phyloP scores from a whole-genome alignment of 768 basidiomycete species.

The Mycena vulgaris region DNA sequence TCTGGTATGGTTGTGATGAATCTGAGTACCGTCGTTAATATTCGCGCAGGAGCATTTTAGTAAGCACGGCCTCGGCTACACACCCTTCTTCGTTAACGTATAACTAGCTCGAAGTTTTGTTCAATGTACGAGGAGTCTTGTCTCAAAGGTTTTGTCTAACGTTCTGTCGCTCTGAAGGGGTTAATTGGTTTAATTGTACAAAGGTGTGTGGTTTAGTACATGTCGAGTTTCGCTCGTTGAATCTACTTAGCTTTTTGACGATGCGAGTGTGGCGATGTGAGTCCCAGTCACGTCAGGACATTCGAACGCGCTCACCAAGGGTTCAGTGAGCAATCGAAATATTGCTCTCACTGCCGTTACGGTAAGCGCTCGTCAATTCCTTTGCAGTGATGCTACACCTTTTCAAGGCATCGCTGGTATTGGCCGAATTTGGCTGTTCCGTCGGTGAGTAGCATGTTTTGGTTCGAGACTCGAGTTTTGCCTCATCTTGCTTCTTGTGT shows the following conservation, averaged over 20 bases:
- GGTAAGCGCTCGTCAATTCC: slow-evolving; percentile 48
- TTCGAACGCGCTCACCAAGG: slow-evolving; percentile 12
- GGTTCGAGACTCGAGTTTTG: not conserved
- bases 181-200: slow-evolving; percentile 71
- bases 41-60: slow-evolving; percentile 64
- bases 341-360: slow-evolving; percentile 57
- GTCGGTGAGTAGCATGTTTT: slow-evolving; percentile 53
- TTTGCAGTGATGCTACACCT: not conserved
- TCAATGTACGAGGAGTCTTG: slow-evolving; percentile 58
- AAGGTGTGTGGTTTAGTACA: slow-evolving; percentile 50
- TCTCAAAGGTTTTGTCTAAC: not conserved
- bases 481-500: slow-evolving; percentile 17
- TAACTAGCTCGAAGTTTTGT: slow-evolving; percentile 67
- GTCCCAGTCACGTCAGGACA: slow-evolving; percentile 30
- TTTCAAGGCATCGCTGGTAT: slow-evolving; percentile 57
- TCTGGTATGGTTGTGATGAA: slow-evolving; percentile 58
- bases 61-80: slow-evolving; percentile 40
- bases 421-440: slow-evolving; percentile 66
- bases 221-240: not conserved
- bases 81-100: not conserved
- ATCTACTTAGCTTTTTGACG: slow-evolving; percentile 55
- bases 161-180: slow-evolving; percentile 50
- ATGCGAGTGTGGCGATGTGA: slow-evolving; percentile 62
- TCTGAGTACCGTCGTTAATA: not conserved
- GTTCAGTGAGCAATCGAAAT: slow-evolving; percentile 66